A percentile compares a stretch with the other conserved stretches of the same genome.
Evolutionary conservation across 2,329 filamentous ascomycete genomes (phyloP).

Genomic region (Dothideomycetes sp.): DNA sequence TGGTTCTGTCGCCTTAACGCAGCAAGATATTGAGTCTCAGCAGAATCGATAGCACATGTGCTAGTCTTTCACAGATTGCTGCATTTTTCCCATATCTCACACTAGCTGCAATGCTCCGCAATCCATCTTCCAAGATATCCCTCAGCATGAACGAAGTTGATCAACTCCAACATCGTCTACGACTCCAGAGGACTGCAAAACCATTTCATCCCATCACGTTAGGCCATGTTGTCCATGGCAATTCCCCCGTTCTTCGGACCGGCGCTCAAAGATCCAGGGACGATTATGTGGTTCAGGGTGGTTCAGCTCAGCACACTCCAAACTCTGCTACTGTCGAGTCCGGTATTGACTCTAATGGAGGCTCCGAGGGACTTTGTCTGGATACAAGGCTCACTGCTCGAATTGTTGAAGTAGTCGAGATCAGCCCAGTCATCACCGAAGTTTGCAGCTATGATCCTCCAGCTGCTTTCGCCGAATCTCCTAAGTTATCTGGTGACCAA

Average conservation of each 20-base stretch:
- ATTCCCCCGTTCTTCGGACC: too few species aligned
- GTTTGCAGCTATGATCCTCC: conserved; percentile 4
- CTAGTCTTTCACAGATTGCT: too few species aligned
- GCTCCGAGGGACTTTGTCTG: background rate
- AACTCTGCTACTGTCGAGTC: conserved; percentile 1
- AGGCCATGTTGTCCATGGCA: too few species aligned
- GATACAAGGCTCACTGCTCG: background rate
- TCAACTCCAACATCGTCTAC: conserved; percentile 19
- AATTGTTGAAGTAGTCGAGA: conserved; percentile 4
- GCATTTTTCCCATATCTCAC: conserved; percentile 3
- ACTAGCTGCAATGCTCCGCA: too few species aligned
- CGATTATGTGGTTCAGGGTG: conserved; percentile 1
- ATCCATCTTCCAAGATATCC: conserved; percentile 21
- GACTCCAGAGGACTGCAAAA: conserved; percentile 15
- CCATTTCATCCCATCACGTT: background rate
- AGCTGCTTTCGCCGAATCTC: background rate
- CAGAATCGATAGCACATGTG: too few species aligned
- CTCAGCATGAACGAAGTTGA: conserved; percentile 23
- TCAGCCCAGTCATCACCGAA: conserved; percentile 8
- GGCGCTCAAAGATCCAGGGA: conserved; percentile 10
- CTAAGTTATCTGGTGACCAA: too few species aligned
- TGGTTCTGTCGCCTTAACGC: too few species aligned
- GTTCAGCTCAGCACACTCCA: conserved; percentile 6
- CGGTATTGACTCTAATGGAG: conserved; percentile 4
- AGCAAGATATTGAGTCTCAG: too few species aligned